phyloP scores from a whole-genome alignment of 768 basidiomycete genomes.

The Artomyces pyxidatus region DNA sequence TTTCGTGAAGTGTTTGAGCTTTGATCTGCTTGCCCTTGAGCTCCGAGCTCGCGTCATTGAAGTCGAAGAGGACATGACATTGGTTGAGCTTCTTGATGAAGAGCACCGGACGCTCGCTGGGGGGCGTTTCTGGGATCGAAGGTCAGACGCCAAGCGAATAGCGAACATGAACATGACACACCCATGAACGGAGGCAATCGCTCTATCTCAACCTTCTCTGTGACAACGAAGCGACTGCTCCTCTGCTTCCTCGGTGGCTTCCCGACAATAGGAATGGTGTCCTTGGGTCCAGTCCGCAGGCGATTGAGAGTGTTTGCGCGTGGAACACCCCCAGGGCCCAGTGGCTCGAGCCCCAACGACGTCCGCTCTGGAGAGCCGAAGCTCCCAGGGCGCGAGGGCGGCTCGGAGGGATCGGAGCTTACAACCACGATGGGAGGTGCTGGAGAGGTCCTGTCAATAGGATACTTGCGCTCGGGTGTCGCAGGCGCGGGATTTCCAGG shows the following conservation, averaged over 20 bases:
- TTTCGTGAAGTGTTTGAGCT: slow-evolving; percentile 93
- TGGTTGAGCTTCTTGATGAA: slow-evolving; percentile 95
- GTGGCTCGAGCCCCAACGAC: slow-evolving; percentile 39
- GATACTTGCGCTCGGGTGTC: slow-evolving; percentile 52
- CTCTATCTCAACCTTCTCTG: slow-evolving; percentile 95
- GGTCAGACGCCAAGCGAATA: slow-evolving; percentile 9
- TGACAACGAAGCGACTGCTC: slow-evolving; percentile 92
- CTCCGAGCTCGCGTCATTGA: slow-evolving; percentile 94
- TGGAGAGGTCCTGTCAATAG: slow-evolving; percentile 38
- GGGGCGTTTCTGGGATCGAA: slow-evolving; percentile 64
- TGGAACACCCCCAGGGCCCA: slow-evolving; percentile 43
- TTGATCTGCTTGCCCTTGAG: slow-evolving; percentile 98
- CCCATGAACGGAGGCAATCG: slow-evolving; percentile 86
- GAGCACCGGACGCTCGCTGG: slow-evolving; percentile 79
- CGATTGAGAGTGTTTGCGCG: slow-evolving; percentile 64
- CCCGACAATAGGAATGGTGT: slow-evolving; percentile 92
- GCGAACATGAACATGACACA: slow-evolving; percentile 28
- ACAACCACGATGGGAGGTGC: slow-evolving; percentile 85
- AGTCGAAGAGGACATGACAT: slow-evolving; percentile 96
- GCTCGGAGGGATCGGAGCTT: slow-evolving; percentile 56
- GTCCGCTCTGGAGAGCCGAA: slow-evolving; percentile 41
- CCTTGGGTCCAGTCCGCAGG: slow-evolving; percentile 79
- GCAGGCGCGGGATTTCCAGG: slow-evolving; percentile 28
- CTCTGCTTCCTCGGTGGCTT: slow-evolving; percentile 97
- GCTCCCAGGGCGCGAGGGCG: slow-evolving; percentile 32